Evolutionary conservation across 768 basidiomycete species (phyloP), one percentile per base, ranked within the genome.

Genomic region (Termitomyces sp.): DNA sequence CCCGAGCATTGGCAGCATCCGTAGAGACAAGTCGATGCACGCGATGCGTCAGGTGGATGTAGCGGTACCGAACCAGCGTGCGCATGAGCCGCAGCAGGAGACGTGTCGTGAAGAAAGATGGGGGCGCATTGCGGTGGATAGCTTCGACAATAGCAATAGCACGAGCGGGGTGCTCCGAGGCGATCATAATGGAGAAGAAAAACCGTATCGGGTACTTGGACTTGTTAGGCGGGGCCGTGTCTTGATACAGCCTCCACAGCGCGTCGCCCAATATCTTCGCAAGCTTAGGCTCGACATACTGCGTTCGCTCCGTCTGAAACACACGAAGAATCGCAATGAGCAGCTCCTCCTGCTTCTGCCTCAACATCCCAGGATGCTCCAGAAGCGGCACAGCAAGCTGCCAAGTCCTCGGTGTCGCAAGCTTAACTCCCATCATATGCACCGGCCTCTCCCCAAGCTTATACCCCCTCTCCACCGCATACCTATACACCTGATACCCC

Each of bases 151-250:
- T 62, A 42, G 69, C 59, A 1, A 81, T 62, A 9, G 79, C 73
- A 22, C 69, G 64, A 0, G 64, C 60, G 9, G 78, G 69, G 44
- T 77, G 72, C 12, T 68, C 72, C 4, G 76, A 72, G 26, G 69
- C 55, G 18, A 78, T 67, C 70, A 81, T 64, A 55, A 77, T 66
- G 30, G 65, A 65, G 56, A 84, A 68, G 27, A 82, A 73, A 51
- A 76, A 79, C 12, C 81, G 76, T 34, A 86, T 65, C n/a, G 77
- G 78, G 62, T 78, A 76, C 54, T 79, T 79, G 59, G 67, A 57
- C 8, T 61, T 56, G 7, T 37, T 36, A 0, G 73, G 66, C 0
- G 79, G 79, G 18, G 62, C 61, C 4, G 63, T 68, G 3, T 64
- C 65, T 9, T 59, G 44, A 56, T 80, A 85, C 34, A 81, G 56